Percentiles rank a stretch among this genome's conserved stretches.
phyloP scores from a whole-genome alignment of 345 rosid genomes.

The Boechera stricta region DNA sequence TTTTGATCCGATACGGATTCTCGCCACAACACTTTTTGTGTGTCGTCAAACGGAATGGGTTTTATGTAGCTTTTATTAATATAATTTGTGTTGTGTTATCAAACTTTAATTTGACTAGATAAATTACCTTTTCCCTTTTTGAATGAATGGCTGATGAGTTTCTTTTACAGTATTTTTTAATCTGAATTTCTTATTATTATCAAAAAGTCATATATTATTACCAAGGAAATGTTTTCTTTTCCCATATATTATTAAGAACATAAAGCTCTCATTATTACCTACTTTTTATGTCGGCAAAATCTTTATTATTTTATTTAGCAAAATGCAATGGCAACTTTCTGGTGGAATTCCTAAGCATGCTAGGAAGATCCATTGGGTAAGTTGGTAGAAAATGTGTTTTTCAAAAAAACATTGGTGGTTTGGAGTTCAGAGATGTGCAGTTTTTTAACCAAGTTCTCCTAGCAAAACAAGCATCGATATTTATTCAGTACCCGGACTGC shows the following conservation, averaged over 20 bases:
- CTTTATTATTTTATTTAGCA: not conserved
- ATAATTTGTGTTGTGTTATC: no score
- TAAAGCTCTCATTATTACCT: constrained; percentile 25
- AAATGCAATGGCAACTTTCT: not conserved
- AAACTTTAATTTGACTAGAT: not conserved
- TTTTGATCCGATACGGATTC: constrained; percentile 34
- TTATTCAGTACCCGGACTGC: no score
- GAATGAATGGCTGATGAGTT: not conserved
- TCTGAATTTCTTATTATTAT: not conserved
- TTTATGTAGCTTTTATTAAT: not conserved
- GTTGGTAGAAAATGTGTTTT: no score
- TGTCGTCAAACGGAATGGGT: constrained; percentile 11
- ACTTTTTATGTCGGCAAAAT: constrained; percentile 35
- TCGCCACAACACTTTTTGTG: constrained; percentile 7
- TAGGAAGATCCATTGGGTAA: no score
- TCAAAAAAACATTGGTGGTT: no score
- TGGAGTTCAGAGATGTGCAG: no score
- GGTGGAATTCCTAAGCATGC: no score
- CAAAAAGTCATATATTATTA: not conserved
- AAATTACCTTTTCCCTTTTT: not conserved
- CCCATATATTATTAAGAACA: not conserved
- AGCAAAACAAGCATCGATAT: no score
- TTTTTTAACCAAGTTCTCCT: no score
- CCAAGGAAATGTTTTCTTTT: not conserved
- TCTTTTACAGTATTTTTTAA: not conserved